Percentiles rank a stretch among this genome's conserved stretches.
Conservation (phyloP, 208 protist species). For the Crithidia expoeki region DNA sequence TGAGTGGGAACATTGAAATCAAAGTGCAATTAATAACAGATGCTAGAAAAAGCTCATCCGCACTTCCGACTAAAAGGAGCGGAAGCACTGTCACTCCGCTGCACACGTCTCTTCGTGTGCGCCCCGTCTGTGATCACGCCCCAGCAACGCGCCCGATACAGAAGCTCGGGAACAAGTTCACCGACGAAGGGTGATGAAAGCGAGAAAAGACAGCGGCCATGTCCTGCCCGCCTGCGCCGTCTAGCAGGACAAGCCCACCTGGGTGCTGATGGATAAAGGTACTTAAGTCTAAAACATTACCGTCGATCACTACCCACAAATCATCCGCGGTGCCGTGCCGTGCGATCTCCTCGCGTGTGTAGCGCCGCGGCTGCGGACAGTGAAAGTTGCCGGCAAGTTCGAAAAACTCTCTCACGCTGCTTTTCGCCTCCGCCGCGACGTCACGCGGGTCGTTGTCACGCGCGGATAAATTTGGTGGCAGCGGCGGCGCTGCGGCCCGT, state of each 20-base stretch:
- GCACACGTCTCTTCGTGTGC: neutral
- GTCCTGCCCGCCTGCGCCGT: constrained; percentile 64
- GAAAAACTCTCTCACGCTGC: constrained; percentile 47
- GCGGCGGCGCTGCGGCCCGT: neutral
- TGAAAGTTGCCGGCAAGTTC: constrained; percentile 34
- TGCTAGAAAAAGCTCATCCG: no score
- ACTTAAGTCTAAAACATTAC: constrained; percentile 79
- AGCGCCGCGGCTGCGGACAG: constrained; percentile 51
- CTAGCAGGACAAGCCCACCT: constrained; percentile 62
- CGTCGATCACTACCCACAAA: constrained; percentile 77
- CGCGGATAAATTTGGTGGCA: neutral
- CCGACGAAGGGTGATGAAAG: constrained; percentile 54
- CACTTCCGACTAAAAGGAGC: no score
- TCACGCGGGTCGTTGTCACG: neutral
- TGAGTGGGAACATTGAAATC: no score
- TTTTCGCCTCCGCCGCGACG: constrained; percentile 12
- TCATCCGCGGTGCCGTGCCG: constrained; percentile 46
- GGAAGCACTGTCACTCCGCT: no score
- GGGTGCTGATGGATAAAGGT: constrained; percentile 63
- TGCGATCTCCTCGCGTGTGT: constrained; percentile 58
- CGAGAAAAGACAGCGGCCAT: constrained; percentile 57
- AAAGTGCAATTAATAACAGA: no score
- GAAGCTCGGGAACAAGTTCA: constrained; percentile 54
- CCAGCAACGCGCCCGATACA: constrained; percentile 59
- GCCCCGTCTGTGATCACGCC: neutral